Base-by-base conservation (phyloP, 2,329 filamentous ascomycete species). In the Pestalotiopsis sp. region DNA sequence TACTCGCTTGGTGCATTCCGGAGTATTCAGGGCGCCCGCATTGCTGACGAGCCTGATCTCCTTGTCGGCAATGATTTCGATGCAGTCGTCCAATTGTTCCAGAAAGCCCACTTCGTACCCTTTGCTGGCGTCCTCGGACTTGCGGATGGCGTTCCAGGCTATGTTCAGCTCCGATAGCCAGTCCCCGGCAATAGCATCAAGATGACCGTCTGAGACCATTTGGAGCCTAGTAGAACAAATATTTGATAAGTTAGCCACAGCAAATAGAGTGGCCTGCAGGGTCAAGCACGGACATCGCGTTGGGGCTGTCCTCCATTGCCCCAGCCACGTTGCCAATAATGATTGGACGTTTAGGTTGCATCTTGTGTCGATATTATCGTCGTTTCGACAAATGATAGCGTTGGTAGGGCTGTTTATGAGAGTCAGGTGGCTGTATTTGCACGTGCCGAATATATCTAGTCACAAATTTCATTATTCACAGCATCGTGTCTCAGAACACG, bases 21-120 rank as follows among this genome's bases (percentile, higher is more conserved):
- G 31, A 12, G 61, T 64, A 17, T 25, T 52, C 20, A 64, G 38
- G 31, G 62, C 62, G 17, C 62, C 62, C 7, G 62, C 62, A 7
- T 64, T 64, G 41, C 38, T 31, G 23, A 52, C 41, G 5, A 64
- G 14, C 38, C 49, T 64, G 39, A 64, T 52, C 62, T 56, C 17
- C 41, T 45, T 45, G 4, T 25, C 17, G 11, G 72, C 88, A 71
- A 87, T 81, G 72, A 75, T 59, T 27, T 64, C 61, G 25, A 64
- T 41, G 20, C 36, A 41, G 13, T 41, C 36, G 13, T 64, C 61
- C 13, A 64, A 49, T 12, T 41, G 36, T 49, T 64, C 61, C n/a
- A 64, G n/a, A n/a, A 41, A 64, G 31, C 36, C 39, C 14, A 49
- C 12, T 49, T 64, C 61, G 25, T 64, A 64, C 5, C 61, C 61